Base-by-base conservation (phyloP, 1,284 basidiomycete species). In the Irpex sp. region DNA sequence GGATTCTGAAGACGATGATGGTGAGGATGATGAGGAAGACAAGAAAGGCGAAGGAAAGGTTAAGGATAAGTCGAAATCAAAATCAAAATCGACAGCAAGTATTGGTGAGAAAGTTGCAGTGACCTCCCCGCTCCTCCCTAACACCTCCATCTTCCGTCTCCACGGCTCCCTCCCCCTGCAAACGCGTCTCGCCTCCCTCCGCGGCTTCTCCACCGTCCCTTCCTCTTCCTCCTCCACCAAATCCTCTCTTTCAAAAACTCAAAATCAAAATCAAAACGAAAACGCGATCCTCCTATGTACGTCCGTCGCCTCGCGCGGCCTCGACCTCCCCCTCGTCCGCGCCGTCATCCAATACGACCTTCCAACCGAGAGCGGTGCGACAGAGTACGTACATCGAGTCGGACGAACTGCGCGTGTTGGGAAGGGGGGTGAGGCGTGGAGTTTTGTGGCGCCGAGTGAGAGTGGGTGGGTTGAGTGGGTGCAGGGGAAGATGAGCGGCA, bases 381-480 rank as follows among this genome's bases (percentile, higher is more conserved):
- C 91, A 21, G 97, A 99, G 74, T 99, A 99, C 69, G 88, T 99
- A 5, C 97, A 99, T 76, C 85, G 97, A 53, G 93, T 99, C 5
- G 97, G 97, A 28, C 88, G 97, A 63, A 99, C 97, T 1, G 97
- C 97, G 8, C 93, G 97, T 74, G 96, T 91, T 1, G 97, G 97
- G 18, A 91, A 81, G 63, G 80, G 82, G 10, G 89, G 89, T 56
- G 93, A 98, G 74, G 93, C 94, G 2, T 99, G 96, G 95, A 89
- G 90, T 65, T 87, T 99, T 64, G 86, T 99, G 42, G 78, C 88
- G 2, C 94, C 94, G 0, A 91, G 86, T 63, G 97, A 99, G 75
- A 74, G 80, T 2, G 89, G 84, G 37, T 98, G 96, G 96, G 87
- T 96, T 1, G 81, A 85, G 52, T 95, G 92, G 93, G 87, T 95